A percentile compares a stretch with the other conserved stretches of the same genome.
Evolutionary conservation across 1,139 yeast genomes (phyloP).

Genomic region (Hansenula lynferdii): DNA sequence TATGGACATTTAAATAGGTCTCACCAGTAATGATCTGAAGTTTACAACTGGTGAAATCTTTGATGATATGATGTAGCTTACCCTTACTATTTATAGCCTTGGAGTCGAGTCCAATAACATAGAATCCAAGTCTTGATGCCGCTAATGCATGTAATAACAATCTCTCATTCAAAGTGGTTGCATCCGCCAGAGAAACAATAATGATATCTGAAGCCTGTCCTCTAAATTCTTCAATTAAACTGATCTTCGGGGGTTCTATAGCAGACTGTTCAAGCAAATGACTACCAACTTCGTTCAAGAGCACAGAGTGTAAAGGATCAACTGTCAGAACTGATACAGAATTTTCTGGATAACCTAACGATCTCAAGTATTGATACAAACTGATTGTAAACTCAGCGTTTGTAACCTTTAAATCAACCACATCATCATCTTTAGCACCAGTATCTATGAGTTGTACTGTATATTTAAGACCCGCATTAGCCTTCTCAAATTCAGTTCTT

Average conservation of each 20-base stretch:
- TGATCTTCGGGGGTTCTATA: not conserved
- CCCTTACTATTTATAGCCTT: no score
- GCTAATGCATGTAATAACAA: no score
- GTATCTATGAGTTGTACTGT: conserved; percentile 36
- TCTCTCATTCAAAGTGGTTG: no score
- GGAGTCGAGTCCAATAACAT: no score
- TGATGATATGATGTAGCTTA: no score
- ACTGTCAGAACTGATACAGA: conserved; percentile 39
- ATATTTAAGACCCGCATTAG: conserved; percentile 39
- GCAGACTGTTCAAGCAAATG: no score
- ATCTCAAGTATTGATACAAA: conserved; percentile 43
- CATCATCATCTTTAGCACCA: conserved; percentile 25
- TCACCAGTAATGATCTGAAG: no score
- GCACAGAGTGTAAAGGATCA: conserved; percentile 30
- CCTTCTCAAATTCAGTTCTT: not conserved
- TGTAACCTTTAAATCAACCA: conserved; percentile 34
- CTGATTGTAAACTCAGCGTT: conserved; percentile 53
- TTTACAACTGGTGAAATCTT: no score
- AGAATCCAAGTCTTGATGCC: no score
- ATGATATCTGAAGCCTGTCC: no score
- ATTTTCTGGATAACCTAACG: conserved; percentile 38
- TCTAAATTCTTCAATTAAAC: not conserved
- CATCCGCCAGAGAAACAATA: no score
- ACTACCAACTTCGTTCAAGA: conserved; percentile 11
- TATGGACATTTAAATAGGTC: no score